Evolutionary conservation across 257 asterid species (phyloP).

Genomic region (Nicotiana obtusifolia): DNA sequence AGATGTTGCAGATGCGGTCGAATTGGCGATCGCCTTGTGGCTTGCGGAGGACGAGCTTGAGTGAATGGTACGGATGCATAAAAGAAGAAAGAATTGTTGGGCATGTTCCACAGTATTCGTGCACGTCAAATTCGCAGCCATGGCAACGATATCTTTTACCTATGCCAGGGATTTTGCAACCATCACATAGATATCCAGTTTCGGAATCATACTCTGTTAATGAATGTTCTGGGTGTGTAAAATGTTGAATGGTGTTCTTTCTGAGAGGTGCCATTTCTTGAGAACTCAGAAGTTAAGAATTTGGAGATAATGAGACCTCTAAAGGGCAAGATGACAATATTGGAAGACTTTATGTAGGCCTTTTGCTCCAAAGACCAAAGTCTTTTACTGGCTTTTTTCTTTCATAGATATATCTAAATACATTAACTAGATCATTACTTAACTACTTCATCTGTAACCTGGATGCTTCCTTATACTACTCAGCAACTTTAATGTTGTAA

Average conservation of each 20-base stretch:
- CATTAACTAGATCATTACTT: neutral
- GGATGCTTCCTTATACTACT: neutral
- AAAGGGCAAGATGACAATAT: neutral
- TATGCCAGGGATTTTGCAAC: constrained; percentile 33
- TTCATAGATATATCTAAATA: neutral
- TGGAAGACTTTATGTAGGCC: neutral
- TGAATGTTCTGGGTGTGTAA: constrained; percentile 33
- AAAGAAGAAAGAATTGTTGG: constrained; percentile 21
- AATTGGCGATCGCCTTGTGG: constrained; percentile 3
- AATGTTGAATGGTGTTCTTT: constrained; percentile 23
- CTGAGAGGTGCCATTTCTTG: constrained; percentile 23
- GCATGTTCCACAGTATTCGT: constrained; percentile 46
- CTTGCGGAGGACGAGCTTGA: constrained; percentile 16
- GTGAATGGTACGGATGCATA: constrained; percentile 11
- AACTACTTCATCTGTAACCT: neutral
- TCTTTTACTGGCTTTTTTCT: neutral
- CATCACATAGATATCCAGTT: constrained; percentile 26
- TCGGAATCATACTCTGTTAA: neutral
- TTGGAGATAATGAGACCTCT: neutral
- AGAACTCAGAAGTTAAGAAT: too few relatives aligned
- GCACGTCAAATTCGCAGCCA: constrained; percentile 40
- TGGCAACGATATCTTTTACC: constrained; percentile 37
- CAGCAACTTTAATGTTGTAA: neutral
- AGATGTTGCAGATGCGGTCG: constrained; percentile 30
- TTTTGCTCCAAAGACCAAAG: neutral